Conservation (phyloP, 2,329 filamentous ascomycete species). For the Coniochaeta sp. region DNA sequence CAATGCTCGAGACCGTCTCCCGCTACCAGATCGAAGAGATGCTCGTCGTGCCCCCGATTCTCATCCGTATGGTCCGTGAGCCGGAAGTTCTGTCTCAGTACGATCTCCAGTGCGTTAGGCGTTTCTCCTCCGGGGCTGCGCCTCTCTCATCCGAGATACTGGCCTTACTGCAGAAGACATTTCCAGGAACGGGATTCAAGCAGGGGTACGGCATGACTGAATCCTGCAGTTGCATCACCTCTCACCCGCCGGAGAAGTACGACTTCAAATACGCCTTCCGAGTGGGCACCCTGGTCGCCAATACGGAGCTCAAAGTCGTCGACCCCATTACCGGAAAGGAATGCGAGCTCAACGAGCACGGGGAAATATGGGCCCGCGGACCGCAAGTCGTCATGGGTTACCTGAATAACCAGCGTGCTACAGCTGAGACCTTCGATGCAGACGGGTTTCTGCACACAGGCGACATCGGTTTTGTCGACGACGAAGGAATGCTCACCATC, state of each 20-base stretch:
- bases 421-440: conserved; percentile 40
- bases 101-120: conserved; percentile 45
- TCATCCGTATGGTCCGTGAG: conserved; percentile 54
- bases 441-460: conserved; percentile 54
- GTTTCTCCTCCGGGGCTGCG: conserved; percentile 54
- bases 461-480: conserved; percentile 47
- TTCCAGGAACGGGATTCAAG: conserved; percentile 53
- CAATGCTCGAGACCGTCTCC: conserved; percentile 45
- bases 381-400: conserved; percentile 45
- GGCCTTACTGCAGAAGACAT: conserved; percentile 44
- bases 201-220: conserved; percentile 67
- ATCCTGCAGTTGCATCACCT: conserved; percentile 54
- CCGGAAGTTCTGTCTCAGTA: conserved; percentile 41
- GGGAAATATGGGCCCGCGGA: conserved; percentile 35
- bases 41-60: conserved; percentile 51
- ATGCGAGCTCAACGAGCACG: conserved; percentile 40
- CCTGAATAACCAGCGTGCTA: conserved; percentile 32
- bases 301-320: conserved; percentile 27
- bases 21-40: conserved; percentile 47
- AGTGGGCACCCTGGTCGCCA: conserved; percentile 49
- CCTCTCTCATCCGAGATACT: conserved; percentile 51
- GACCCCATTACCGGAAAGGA: conserved; percentile 41
- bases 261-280: conserved; percentile 49
- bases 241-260: conserved; percentile 48
- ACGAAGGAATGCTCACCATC: conserved; percentile 31